phyloP scores from a whole-genome alignment of 257 asterid species.

The Solanum medicagineum region DNA sequence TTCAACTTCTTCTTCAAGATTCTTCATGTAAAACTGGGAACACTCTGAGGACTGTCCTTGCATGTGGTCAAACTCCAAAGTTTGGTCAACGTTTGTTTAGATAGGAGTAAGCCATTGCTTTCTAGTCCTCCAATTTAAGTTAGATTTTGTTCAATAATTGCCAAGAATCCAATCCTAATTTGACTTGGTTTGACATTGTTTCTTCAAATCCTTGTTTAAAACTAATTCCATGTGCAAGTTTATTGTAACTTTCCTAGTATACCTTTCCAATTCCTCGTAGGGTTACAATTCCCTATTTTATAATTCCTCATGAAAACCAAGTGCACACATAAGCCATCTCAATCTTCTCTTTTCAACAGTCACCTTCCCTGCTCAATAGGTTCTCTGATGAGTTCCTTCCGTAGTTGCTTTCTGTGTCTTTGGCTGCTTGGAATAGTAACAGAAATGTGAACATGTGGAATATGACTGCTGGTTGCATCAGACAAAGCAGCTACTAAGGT shows the following conservation, averaged over 20 bases:
- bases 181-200: background rate
- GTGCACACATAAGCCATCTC: background rate
- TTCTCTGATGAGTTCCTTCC: background rate
- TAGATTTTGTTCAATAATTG: background rate
- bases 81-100: background rate
- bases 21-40: background rate
- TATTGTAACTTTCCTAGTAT: background rate
- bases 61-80: background rate
- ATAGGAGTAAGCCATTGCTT: background rate
- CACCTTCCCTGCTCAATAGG: background rate
- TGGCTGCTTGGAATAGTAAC: no score
- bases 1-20: background rate
- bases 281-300: background rate
- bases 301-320: background rate
- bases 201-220: background rate
- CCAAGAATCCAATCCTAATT: background rate
- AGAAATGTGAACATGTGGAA: no score
- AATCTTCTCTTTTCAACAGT: background rate
- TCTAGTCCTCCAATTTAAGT: background rate
- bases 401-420: background rate
- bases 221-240: background rate
- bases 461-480: no score
- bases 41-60: background rate
- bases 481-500: no score
- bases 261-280: background rate